Percentiles rank a stretch among this genome's conserved stretches.
phyloP scores from a whole-genome alignment of 768 basidiomycete species.

The Mycena rebaudengoi region DNA sequence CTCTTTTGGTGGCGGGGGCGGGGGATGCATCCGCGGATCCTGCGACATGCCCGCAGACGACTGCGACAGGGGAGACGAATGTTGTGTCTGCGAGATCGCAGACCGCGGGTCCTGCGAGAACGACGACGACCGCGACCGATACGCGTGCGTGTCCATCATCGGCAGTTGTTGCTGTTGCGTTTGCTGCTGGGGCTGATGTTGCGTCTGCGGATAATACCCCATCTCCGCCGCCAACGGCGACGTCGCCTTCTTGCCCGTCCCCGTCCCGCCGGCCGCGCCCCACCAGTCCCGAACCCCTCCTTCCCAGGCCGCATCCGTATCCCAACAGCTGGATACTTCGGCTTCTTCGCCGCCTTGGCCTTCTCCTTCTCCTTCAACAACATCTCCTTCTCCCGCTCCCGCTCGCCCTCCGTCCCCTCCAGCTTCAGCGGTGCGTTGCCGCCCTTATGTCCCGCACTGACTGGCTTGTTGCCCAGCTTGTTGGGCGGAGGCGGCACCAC shows the following conservation, averaged over 20 bases:
- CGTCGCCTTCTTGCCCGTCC: neutral
- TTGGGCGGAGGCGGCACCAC: too few species aligned
- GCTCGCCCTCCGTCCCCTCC: conserved; percentile 26
- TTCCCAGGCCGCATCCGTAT: conserved; percentile 55
- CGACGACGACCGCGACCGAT: conserved; percentile 40
- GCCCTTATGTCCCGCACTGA: too few species aligned
- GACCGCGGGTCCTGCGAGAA: conserved; percentile 28
- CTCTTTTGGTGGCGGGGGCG: conserved; percentile 5
- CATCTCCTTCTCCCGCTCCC: conserved; percentile 5
- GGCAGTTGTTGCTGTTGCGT: neutral
- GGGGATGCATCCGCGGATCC: conserved; percentile 23
- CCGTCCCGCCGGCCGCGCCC: neutral
- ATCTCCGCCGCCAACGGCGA: conserved; percentile 7
- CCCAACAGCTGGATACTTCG: conserved; percentile 52
- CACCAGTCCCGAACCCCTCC: conserved; percentile 18
- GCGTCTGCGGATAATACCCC: conserved; percentile 19
- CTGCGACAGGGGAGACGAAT: too few species aligned
- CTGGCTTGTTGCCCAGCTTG: too few species aligned
- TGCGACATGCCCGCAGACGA: too few species aligned
- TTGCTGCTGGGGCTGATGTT: neutral
- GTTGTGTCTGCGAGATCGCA: too few species aligned
- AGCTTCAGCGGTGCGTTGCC: too few species aligned
- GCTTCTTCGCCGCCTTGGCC: conserved; percentile 53
- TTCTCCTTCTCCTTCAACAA: conserved; percentile 44
- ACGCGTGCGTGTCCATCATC: conserved; percentile 24